Conservation (phyloP, 345 rosid genomes). For the Citropsis articulata region DNA sequence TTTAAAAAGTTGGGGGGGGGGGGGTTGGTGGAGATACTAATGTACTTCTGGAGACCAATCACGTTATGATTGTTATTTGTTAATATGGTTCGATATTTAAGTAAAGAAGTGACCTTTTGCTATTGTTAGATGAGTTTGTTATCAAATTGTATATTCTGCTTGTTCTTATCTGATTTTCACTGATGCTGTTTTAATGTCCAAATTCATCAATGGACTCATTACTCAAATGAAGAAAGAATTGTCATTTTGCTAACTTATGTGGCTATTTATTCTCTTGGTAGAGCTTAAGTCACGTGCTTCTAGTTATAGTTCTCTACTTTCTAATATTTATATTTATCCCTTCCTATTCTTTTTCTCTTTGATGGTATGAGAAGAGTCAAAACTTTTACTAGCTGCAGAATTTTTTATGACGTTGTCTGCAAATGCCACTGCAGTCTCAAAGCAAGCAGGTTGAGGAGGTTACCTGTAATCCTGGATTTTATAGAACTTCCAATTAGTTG, state of each 20-base stretch:
- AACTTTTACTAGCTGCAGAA: constrained; percentile 26
- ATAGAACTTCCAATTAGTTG: constrained; percentile 57
- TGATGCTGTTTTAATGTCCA: background rate
- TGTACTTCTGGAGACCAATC: background rate
- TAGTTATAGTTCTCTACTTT: background rate
- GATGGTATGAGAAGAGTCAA: constrained; percentile 26
- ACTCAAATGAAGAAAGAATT: background rate
- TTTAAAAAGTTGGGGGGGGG: too few relatives aligned
- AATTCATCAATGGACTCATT: background rate
- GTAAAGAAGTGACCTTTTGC: background rate
- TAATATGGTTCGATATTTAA: background rate
- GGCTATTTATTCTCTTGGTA: background rate
- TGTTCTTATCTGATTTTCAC: background rate
- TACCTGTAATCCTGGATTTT: constrained; percentile 47
- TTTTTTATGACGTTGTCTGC: constrained; percentile 50
- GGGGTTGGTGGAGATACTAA: too few relatives aligned
- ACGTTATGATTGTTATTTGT: too few relatives aligned
- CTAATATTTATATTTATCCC: background rate
- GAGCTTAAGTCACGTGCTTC: background rate
- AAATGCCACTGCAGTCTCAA: constrained; percentile 71
- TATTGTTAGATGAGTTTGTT: background rate
- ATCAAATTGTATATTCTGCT: background rate
- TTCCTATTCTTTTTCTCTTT: constrained; percentile 9
- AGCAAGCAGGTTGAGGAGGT: constrained; percentile 72
- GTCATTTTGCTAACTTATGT: background rate